Evolutionary conservation across 2,329 filamentous ascomycete species (phyloP).

Genomic region (Penicillium oxalicum): DNA sequence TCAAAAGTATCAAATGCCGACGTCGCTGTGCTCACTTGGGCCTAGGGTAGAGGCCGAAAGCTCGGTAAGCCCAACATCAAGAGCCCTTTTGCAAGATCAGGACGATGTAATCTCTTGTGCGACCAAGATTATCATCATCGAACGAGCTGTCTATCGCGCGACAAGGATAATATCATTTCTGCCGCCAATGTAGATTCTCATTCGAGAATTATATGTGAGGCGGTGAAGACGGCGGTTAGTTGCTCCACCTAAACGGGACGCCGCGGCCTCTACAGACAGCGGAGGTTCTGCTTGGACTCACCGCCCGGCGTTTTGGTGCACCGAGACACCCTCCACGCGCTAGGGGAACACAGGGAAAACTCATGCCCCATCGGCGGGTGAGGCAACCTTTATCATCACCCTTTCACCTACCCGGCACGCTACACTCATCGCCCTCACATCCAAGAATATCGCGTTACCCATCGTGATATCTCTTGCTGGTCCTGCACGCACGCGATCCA

Average conservation of each 20-base stretch:
- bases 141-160: too few species aligned
- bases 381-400: constrained; percentile 39
- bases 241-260: not conserved
- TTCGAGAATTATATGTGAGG: constrained; percentile 4
- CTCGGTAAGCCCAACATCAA: constrained; percentile 17
- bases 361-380: constrained; percentile 34
- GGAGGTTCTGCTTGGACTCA: not conserved
- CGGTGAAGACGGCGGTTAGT: constrained; percentile 8
- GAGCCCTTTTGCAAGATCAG: too few species aligned
- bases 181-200: constrained; percentile 1
- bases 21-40: constrained; percentile 13
- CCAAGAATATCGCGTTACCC: constrained; percentile 37
- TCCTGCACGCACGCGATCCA: constrained; percentile 21
- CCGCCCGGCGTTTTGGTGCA: constrained; percentile 9
- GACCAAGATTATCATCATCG: too few species aligned
- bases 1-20: not conserved
- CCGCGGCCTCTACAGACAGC: not conserved
- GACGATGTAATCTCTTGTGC: too few species aligned
- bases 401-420: constrained; percentile 37
- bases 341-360: constrained; percentile 32
- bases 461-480: constrained; percentile 37
- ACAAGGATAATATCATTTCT: not conserved
- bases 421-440: constrained; percentile 26
- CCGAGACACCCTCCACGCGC: constrained; percentile 19
- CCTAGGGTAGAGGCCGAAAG: constrained; percentile 23